Base-by-base conservation (phyloP, 306 rosid species). In the Cicer judaicum region DNA sequence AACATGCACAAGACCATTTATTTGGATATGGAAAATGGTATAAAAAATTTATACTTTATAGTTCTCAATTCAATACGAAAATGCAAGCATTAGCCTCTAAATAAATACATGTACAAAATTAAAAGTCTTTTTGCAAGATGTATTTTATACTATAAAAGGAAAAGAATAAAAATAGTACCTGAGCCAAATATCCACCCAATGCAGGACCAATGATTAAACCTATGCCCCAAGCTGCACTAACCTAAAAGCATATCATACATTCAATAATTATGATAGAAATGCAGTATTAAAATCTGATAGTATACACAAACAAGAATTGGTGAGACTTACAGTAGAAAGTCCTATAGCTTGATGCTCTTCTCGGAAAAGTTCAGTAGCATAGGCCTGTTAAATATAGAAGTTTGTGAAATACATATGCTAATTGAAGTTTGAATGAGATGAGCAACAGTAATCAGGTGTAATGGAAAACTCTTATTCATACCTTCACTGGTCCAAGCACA, bases 171-270 rank as follows among this genome's bases (percentile, higher is more conserved):
- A 43, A 80, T 11, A 47, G 72, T 88, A 91, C 98, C 97, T 84
- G 97, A 34, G 98, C 93, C 44, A 93, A 82, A 83, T 85, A 87
- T 14, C 98, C 98, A 69, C 98, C 98, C 79, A 93, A 5, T 46
- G 97, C 96, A 1, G 98, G 98, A 55, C 98, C 98, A 79, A 93
- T 42, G 56, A 93, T 84, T 80, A 91, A 82, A 60, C 96, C 96
- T 2, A 84, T 73, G 47, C 89, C 96, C 98, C 94, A 89, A 70
- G 96, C 83, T 7, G 93, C 88, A 68, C 92, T 89, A 24, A 91
- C 64, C 98, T 93, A 88, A 74, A 79, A 73, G 21, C 29, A 80
- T 18, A 75, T 43, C 72, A 52, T 50, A 80, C 68, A 18, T 29
- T 49, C n/a, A 75, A 66, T 66, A 73, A 53, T 3, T 55, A 66